Evolutionary conservation across 2,329 filamentous ascomycete genomes (phyloP), one percentile per base, ranked within the genome.

Genomic region (Hypoxylon sp.): DNA sequence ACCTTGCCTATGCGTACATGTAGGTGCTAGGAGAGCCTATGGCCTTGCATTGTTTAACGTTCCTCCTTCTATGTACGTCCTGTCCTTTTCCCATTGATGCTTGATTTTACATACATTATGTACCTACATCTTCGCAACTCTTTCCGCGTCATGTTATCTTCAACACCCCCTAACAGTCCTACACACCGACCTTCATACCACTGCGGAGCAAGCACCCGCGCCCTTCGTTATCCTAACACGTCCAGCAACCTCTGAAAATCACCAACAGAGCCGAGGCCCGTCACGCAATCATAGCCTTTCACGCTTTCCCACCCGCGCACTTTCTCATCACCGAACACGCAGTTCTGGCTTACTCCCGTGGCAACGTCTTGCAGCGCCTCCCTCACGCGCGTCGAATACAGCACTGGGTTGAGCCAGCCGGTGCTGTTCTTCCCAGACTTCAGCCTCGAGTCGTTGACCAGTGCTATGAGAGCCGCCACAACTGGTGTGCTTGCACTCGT

Each of bases 351-450:
- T 52, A 75, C 68, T 0, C 84, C 85, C 0, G 65, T 67, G 0
- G 77, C 80, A 2, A 85, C 79, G 52, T 87, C 85, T 64, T 76
- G 75, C 19, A 86, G 72, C 6, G 79, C 77, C 0, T 54, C 68
- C 37, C 76, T 76, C 21, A 84, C 80, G 56, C 76, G 64, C 0
- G 71, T 51, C 2, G 79, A 79, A 71, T 88, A 87, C 27, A 88
- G 75, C 44, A 75, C 70, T 29, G 82, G 81, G 69, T 88, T 89
- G 37, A 88, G 76, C 79, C 85, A 89, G 0, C 87, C 88, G 7
- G 88, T 75, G 1, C 82, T 77, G 5, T 77, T 74, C 80, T 85
- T 87, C 3, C 85, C 84, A 1, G 75, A 77, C 2, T 82, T 68
- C 27, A 70, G 48, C 46, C 68, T 62, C 78, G 51, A 87, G 27